Evolutionary conservation across 106 monocot species (phyloP).

Genomic region (Apostasia ramifera): DNA sequence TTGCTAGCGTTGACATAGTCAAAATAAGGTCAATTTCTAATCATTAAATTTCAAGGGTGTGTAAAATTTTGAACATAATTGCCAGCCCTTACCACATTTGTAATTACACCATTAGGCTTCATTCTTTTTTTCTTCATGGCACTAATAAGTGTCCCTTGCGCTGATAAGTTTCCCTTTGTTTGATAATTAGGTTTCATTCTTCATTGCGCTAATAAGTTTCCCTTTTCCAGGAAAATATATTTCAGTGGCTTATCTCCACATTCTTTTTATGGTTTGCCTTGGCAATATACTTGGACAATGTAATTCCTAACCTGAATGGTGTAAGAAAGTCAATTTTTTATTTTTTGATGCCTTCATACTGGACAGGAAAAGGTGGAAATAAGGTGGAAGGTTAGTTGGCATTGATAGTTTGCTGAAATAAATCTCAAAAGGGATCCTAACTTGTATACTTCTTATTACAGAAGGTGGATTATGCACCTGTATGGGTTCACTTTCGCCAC

Average conservation of each 20-base stretch:
- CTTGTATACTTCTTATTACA: slow-evolving; percentile 16
- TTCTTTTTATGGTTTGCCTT: slow-evolving; percentile 80
- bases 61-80: too few species aligned
- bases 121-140: neutral
- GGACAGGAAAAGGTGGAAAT: slow-evolving; percentile 77
- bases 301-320: slow-evolving; percentile 70
- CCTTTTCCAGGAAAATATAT: slow-evolving; percentile 58
- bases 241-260: slow-evolving; percentile 69
- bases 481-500: slow-evolving; percentile 42
- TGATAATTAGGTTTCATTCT: too few species aligned
- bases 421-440: neutral
- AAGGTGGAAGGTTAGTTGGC: slow-evolving; percentile 50
- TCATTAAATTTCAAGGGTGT: too few species aligned
- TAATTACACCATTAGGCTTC: neutral
- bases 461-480: slow-evolving; percentile 80
- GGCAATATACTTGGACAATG: slow-evolving; percentile 90
- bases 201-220: slow-evolving; percentile 1
- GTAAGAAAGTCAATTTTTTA: slow-evolving; percentile 78
- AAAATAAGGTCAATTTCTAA: too few species aligned
- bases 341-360: slow-evolving; percentile 73
- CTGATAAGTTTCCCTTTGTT: too few species aligned
- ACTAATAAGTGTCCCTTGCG: slow-evolving; percentile 1
- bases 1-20: too few species aligned
- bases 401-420: neutral
- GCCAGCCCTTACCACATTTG: too few species aligned